Conservation (phyloP, 2,329 filamentous ascomycete species). For the Lasiodiplodia sp. region DNA sequence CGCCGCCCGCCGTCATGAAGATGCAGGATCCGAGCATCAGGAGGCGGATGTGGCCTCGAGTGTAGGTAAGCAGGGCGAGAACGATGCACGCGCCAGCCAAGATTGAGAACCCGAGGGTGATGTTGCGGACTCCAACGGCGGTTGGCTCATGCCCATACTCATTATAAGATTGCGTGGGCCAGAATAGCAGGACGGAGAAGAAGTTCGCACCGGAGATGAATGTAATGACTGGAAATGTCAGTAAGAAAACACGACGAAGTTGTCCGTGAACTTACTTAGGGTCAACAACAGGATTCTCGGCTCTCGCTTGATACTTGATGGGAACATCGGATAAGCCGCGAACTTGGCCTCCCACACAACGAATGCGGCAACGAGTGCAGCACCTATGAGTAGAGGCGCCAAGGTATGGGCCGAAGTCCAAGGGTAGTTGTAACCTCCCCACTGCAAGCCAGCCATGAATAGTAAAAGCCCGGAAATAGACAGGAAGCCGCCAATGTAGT, state of each 20-base stretch:
- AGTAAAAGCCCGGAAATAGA: conserved; percentile 44
- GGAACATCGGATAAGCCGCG: conserved; percentile 50
- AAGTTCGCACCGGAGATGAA: conserved; percentile 47
- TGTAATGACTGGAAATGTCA: conserved; percentile 36
- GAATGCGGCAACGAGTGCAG: conserved; percentile 44
- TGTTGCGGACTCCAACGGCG: conserved; percentile 43
- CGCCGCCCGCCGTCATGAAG: conserved; percentile 44
- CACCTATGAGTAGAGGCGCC: conserved; percentile 45
- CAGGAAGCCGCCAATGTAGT: conserved; percentile 41
- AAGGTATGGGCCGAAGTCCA: conserved; percentile 50
- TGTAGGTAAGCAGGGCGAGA: conserved; percentile 40
- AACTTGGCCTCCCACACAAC: conserved; percentile 48
- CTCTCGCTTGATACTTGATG: conserved; percentile 39
- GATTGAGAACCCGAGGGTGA: conserved; percentile 38
- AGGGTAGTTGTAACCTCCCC: conserved; percentile 49
- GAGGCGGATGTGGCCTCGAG: conserved; percentile 37
- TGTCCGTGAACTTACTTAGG: conserved; percentile 40
- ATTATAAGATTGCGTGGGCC: conserved; percentile 39
- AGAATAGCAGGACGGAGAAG: conserved; percentile 43
- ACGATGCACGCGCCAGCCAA: conserved; percentile 41
- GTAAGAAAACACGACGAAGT: too few relatives aligned
- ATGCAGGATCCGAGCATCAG: conserved; percentile 42
- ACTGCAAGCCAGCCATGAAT: conserved; percentile 50
- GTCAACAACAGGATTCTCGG: conserved; percentile 57
- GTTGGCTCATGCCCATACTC: conserved; percentile 42